phyloP scores from a whole-genome alignment of 2,329 filamentous ascomycete species.

The Alternaria conjuncta region DNA sequence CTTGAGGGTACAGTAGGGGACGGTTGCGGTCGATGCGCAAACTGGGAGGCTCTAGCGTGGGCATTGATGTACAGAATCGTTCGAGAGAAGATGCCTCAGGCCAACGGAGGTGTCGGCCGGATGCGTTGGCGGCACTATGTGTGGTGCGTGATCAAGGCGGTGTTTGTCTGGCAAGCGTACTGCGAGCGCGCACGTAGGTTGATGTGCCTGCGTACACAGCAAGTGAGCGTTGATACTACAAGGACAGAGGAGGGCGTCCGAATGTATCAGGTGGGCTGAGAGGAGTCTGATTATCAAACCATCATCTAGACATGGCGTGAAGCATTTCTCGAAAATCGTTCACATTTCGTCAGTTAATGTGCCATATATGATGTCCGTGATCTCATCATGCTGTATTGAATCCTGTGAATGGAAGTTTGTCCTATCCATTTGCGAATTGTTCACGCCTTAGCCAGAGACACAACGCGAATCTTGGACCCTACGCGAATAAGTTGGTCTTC shows the following conservation, averaged over 20 bases:
- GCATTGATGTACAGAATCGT: not conserved
- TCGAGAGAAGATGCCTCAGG: not conserved
- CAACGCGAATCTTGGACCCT: not conserved
- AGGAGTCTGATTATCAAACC: not conserved
- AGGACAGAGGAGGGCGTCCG: not conserved
- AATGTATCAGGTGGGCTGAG: not conserved
- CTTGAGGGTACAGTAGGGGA: not conserved
- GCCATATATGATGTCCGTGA: not conserved
- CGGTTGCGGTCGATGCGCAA: not conserved
- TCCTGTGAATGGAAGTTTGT: not conserved
- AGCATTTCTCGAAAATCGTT: not conserved
- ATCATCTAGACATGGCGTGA: not conserved
- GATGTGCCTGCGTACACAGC: not conserved
- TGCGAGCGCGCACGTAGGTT: not conserved
- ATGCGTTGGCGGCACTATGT: not conserved
- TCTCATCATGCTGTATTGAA: not conserved
- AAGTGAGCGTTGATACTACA: not conserved
- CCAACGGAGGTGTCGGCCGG: not conserved
- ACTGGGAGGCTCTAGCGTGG: not conserved
- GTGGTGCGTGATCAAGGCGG: not conserved
- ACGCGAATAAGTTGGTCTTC: not conserved
- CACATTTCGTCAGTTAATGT: not conserved
- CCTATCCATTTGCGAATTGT: not conserved
- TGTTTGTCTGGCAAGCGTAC: slow-evolving; percentile 6
- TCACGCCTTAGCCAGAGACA: not conserved